Percentiles rank a stretch among this genome's conserved stretches.
Evolutionary conservation across 2,329 filamentous ascomycete species (phyloP).

Genomic region (Hypoxylon sp.): DNA sequence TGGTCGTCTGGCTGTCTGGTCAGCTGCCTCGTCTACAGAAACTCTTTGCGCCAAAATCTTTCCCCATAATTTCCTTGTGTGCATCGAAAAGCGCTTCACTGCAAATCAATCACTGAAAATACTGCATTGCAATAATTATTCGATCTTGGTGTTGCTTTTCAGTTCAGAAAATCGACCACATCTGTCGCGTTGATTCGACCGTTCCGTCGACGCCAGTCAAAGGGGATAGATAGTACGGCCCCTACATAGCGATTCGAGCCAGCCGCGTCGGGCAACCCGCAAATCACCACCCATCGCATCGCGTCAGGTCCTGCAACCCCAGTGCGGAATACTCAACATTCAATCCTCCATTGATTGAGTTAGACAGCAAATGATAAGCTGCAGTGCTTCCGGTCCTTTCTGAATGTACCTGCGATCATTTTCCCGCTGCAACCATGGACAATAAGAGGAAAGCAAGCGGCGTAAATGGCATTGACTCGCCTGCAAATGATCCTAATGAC

Average conservation of each 20-base stretch:
- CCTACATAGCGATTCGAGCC: constrained; percentile 21
- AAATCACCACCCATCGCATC: constrained; percentile 44
- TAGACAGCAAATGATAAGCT: constrained; percentile 17
- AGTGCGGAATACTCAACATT: constrained; percentile 15
- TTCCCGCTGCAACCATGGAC: constrained; percentile 60
- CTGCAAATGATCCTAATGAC: constrained; percentile 62
- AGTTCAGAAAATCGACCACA: neutral
- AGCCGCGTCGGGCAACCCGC: constrained; percentile 37
- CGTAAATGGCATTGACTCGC: constrained; percentile 57
- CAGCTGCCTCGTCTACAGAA: constrained; percentile 17
- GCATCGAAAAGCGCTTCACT: constrained; percentile 21
- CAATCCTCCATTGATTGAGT: constrained; percentile 22
- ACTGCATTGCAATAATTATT: constrained; percentile 19
- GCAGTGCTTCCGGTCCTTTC: constrained; percentile 10
- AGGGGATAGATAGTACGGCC: constrained; percentile 18
- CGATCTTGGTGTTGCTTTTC: constrained; percentile 6
- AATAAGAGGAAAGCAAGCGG: constrained; percentile 67
- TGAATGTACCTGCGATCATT: constrained; percentile 32
- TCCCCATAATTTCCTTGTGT: constrained; percentile 38
- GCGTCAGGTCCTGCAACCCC: constrained; percentile 36
- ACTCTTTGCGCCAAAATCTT: constrained; percentile 25
- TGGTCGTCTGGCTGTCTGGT: no score
- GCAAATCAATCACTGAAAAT: constrained; percentile 11
- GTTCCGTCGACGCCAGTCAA: constrained; percentile 1
- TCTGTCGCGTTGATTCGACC: constrained; percentile 12